phyloP scores from a whole-genome alignment of 2,329 filamentous ascomycete species.

The Aspergillus fumigatiaffinis region DNA sequence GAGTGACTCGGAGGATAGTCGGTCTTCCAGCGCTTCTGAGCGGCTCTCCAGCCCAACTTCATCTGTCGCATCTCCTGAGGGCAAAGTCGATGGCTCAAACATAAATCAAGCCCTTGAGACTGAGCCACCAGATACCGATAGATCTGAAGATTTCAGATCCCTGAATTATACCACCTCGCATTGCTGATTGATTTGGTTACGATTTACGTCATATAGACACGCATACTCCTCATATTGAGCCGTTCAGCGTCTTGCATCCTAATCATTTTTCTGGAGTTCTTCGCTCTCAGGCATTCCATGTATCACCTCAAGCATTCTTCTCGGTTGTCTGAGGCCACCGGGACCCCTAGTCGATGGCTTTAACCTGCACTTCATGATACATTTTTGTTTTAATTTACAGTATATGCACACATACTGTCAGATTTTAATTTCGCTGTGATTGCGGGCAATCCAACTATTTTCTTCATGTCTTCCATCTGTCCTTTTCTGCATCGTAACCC shows the following conservation, averaged over 20 bases:
- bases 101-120: slow-evolving; percentile 5
- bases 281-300: not conserved
- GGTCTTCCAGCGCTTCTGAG: slow-evolving; percentile 4
- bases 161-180: slow-evolving; percentile 4
- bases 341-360: not conserved
- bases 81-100: slow-evolving; percentile 1
- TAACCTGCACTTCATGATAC: not conserved
- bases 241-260: not conserved
- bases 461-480: not conserved
- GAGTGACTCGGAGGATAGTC: slow-evolving; percentile 3
- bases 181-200: slow-evolving; percentile 6
- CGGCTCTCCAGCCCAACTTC: slow-evolving; percentile 7
- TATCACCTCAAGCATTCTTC: not conserved
- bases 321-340: not conserved
- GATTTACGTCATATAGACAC: slow-evolving; percentile 15
- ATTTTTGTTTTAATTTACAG: not conserved
- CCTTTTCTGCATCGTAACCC: not conserved
- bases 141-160: not conserved
- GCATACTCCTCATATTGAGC: not conserved
- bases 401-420: not conserved
- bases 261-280: not conserved
- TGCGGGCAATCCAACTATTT: not conserved
- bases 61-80: slow-evolving; percentile 3
- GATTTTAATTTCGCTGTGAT: not conserved
- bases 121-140: slow-evolving; percentile 5